Evolutionary conservation across 2,329 filamentous ascomycete species (phyloP).

Genomic region (Cladosporium austrohemisphaericum): DNA sequence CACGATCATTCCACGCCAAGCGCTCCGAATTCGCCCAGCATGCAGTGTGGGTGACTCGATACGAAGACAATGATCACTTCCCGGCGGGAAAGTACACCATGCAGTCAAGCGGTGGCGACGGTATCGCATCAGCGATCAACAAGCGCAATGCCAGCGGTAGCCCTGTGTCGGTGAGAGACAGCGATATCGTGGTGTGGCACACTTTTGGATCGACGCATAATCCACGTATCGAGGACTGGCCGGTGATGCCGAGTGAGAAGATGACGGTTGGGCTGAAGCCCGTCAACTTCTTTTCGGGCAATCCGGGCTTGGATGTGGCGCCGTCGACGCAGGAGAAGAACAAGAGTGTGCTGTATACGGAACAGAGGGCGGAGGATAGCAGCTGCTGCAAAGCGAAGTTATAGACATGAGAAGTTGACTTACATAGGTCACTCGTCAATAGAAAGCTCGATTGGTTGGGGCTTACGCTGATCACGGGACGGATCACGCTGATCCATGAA

Average conservation of each 20-base stretch:
- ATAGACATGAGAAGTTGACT: too few relatives aligned
- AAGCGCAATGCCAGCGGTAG: constrained; percentile 46
- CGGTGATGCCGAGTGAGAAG: constrained; percentile 49
- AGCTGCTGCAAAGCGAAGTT: too few relatives aligned
- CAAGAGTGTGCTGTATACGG: constrained; percentile 30
- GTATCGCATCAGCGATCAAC: constrained; percentile 26
- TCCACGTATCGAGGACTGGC: constrained; percentile 50
- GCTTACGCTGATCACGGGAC: too few relatives aligned
- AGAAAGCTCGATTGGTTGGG: too few relatives aligned
- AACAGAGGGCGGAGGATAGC: background rate
- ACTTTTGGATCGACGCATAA: constrained; percentile 52
- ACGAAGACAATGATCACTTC: constrained; percentile 50
- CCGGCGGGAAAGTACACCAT: constrained; percentile 48
- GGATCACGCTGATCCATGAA: too few relatives aligned
- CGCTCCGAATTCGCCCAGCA: constrained; percentile 49
- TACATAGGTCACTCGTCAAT: too few relatives aligned
- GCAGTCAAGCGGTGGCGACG: constrained; percentile 44
- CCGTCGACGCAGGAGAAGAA: constrained; percentile 46
- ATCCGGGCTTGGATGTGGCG: constrained; percentile 53
- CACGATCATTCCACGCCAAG: constrained; percentile 42
- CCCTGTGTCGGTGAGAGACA: constrained; percentile 41
- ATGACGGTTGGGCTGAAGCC: constrained; percentile 48
- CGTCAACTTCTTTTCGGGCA: constrained; percentile 52
- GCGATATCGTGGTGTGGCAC: constrained; percentile 50
- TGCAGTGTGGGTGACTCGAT: constrained; percentile 54